A percentile compares a stretch with the other conserved stretches of the same genome.
Conservation (phyloP, 176 grass and related monocot genomes). For the Carex myosuroides region DNA sequence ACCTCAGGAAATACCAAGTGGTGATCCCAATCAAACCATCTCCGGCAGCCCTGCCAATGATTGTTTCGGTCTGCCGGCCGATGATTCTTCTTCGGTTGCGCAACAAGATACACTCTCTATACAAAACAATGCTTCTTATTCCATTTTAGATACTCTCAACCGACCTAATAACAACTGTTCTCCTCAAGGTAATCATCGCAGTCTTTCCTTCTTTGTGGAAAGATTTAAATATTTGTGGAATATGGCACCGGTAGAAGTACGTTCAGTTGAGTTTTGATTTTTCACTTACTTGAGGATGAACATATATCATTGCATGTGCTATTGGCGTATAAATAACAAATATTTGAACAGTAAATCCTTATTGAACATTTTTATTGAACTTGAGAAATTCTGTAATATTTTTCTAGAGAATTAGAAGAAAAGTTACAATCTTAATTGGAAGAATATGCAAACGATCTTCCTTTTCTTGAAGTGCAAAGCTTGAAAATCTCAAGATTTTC, state of each 20-base stretch:
- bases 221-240: not conserved
- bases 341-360: not conserved
- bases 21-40: constrained; percentile 9
- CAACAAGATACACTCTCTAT: constrained; percentile 14
- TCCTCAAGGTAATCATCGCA: constrained; percentile 2
- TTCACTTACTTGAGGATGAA: not conserved
- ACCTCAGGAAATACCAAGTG: constrained; percentile 28
- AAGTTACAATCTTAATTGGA: not conserved
- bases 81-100: constrained; percentile 21
- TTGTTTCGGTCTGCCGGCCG: not conserved
- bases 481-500: not conserved
- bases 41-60: not conserved
- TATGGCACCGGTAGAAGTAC: not conserved
- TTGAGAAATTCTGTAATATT: not conserved
- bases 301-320: not conserved
- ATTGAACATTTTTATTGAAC: not conserved
- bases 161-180: constrained; percentile 5
- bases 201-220: not conserved
- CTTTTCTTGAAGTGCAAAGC: not conserved
- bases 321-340: not conserved
- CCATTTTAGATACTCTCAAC: constrained; percentile 25
- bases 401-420: not conserved
- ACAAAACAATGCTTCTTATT: constrained; percentile 27
- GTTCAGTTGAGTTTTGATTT: not conserved
- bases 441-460: not conserved